Evolutionary conservation across 2,329 filamentous ascomycete species (phyloP).

Genomic region (Hypomyces perniciosus): DNA sequence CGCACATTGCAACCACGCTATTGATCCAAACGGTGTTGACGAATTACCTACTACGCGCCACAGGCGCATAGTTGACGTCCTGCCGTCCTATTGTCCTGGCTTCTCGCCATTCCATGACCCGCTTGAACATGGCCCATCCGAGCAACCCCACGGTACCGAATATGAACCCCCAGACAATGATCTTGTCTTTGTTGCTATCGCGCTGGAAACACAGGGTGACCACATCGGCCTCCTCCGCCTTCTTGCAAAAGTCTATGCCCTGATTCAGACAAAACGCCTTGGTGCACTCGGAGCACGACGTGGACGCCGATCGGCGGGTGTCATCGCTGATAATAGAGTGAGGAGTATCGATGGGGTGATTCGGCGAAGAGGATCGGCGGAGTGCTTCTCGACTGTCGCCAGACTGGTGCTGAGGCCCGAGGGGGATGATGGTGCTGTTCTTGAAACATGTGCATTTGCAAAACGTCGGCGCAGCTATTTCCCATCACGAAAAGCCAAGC

Average conservation of each 20-base stretch:
- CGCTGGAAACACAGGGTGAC: slow-evolving; percentile 60
- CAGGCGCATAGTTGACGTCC: slow-evolving; percentile 24
- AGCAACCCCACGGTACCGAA: slow-evolving; percentile 52
- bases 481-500: not conserved
- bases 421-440: slow-evolving; percentile 61
- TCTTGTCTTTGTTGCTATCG: slow-evolving; percentile 60
- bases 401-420: slow-evolving; percentile 39
- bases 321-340: not conserved
- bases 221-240: slow-evolving; percentile 56
- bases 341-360: slow-evolving; percentile 11
- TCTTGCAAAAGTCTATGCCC: slow-evolving; percentile 57
- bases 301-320: slow-evolving; percentile 32
- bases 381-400: slow-evolving; percentile 10
- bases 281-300: slow-evolving; percentile 56
- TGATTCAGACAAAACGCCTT: slow-evolving; percentile 58
- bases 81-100: slow-evolving; percentile 25
- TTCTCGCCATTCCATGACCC: slow-evolving; percentile 37
- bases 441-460: slow-evolving; percentile 68
- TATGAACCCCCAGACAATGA: slow-evolving; percentile 61
- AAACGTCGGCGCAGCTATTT: slow-evolving; percentile 53
- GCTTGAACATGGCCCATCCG: slow-evolving; percentile 52
- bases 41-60: slow-evolving; percentile 15
- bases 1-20: not conserved
- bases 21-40: not conserved
- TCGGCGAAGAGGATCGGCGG: slow-evolving; percentile 15